Base-by-base conservation (phyloP, 2,329 filamentous ascomycete genomes). In the Pseudogymnoascus verrucosus region DNA sequence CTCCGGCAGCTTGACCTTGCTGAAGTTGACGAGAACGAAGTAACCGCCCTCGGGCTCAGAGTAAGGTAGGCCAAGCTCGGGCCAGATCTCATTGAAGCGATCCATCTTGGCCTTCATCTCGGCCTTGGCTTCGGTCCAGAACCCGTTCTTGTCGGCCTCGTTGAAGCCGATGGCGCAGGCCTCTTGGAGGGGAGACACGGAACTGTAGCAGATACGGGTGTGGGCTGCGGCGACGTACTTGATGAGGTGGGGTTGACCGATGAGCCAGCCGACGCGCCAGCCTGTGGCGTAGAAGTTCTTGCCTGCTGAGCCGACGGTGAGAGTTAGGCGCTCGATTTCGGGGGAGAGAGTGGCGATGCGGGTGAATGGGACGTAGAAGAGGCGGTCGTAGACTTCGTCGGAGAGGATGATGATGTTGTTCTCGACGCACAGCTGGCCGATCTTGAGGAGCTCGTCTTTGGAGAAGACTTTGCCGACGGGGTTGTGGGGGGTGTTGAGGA, bases 271-370 rank as follows among this genome's bases (percentile, higher is more conserved):
- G 4, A 98, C 93, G 64, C 95, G 88, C 95, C 95, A 99, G 59
- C 95, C 95, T 0, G 95, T 99, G 64, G 91, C 91, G 73, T 98
- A 98, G 77, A 99, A 99, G 80, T 95, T 96, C 83, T 99, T 99
- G 70, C 95, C 95, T 1, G 92, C 95, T 0, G 92, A 96, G 19
- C 95, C 95, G 31, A 99, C 95, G 0, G 95, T 98, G 60, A 99
- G 78, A 4, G 95, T 98, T 68, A 96, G 82, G 64, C 85, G 85
- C 69, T 92, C 92, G 61, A 98, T 86, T 74, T 97, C 92, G 0
- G 93, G 92, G 0, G 91, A 96, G 16, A 99, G 80, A 0, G 92
- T 97, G 23, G 91, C 91, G 63, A 98, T 89, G 70, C 95, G 86
- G 0, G 93, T 98, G 74, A 98, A 99, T 0, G 93, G 93, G 1